Evolutionary conservation across 1,139 yeast species (phyloP).

Genomic region (Pichiaceae sp.): DNA sequence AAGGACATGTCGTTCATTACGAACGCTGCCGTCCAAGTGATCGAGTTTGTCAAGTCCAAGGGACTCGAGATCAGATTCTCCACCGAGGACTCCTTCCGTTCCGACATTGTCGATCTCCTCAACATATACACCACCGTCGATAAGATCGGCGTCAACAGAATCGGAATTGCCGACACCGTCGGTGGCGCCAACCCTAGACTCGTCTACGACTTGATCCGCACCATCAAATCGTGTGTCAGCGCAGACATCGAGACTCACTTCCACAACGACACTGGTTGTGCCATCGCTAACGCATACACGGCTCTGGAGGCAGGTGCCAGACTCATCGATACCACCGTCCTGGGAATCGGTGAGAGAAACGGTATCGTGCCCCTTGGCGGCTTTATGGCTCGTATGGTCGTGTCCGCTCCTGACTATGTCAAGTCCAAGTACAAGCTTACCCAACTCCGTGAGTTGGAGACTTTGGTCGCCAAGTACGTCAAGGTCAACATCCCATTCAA

Average conservation of each 20-base stretch:
- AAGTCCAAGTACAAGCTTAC: slow-evolving; percentile 46
- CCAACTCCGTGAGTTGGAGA: slow-evolving; percentile 48
- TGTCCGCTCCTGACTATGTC: slow-evolving; percentile 51
- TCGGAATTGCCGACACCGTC: slow-evolving; percentile 55
- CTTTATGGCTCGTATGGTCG: slow-evolving; percentile 56
- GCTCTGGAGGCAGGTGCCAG: slow-evolving; percentile 58
- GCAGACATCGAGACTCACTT: slow-evolving; percentile 56
- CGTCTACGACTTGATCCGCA: slow-evolving; percentile 49
- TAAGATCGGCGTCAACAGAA: slow-evolving; percentile 51
- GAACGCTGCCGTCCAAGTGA: slow-evolving; percentile 45
- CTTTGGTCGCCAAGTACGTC: slow-evolving; percentile 50
- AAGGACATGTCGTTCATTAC: slow-evolving; percentile 49
- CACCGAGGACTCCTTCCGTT: slow-evolving; percentile 51
- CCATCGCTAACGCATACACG: slow-evolving; percentile 53
- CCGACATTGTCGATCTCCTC: slow-evolving; percentile 48
- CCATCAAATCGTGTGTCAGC: slow-evolving; percentile 46
- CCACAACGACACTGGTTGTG: slow-evolving; percentile 57
- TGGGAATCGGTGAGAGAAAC: slow-evolving; percentile 55
- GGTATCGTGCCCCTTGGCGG: slow-evolving; percentile 56
- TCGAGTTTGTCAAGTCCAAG: slow-evolving; percentile 48
- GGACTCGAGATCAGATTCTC: slow-evolving; percentile 51
- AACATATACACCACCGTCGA: slow-evolving; percentile 51
- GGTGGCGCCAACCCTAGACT: slow-evolving; percentile 58
- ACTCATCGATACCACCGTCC: slow-evolving; percentile 47
- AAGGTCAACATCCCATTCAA: slow-evolving; percentile 52